These are phyloP conservation scores for Fusarium irregulare DNA, from an alignment of 2,329 filamentous ascomycete genomes.

Conservation along the genomic window DNA sequence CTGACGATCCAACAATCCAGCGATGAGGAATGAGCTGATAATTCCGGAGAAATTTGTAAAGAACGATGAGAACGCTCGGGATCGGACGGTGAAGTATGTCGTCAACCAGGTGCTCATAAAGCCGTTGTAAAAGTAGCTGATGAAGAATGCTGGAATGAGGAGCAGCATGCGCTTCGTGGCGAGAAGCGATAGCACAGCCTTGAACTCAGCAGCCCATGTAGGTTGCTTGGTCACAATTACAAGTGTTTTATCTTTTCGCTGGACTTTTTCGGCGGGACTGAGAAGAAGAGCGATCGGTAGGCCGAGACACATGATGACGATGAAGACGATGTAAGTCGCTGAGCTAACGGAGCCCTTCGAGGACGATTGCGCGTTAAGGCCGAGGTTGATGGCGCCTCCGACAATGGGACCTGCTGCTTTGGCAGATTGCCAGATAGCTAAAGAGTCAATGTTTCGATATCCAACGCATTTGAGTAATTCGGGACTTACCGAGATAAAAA, in stretches of 20 bases:
- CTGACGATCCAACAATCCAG: constrained; percentile 23
- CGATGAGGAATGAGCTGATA: constrained; percentile 11
- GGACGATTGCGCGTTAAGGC: constrained; percentile 60
- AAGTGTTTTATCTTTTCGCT: constrained; percentile 13
- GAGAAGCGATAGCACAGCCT: constrained; percentile 15
- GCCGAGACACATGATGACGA: constrained; percentile 25
- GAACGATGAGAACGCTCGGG: constrained; percentile 19
- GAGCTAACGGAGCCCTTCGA: constrained; percentile 22
- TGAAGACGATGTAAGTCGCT: constrained; percentile 24
- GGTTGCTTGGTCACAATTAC: constrained; percentile 21
- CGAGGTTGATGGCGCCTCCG: constrained; percentile 74
- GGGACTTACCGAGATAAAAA: constrained; percentile 13
- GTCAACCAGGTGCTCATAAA: constrained; percentile 28
- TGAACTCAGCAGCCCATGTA: constrained; percentile 25
- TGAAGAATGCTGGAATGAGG: constrained; percentile 22
- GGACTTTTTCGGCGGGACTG: constrained; percentile 7
- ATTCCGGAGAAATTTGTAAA: constrained; percentile 23
- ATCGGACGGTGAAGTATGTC: constrained; percentile 17
- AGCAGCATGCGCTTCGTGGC: constrained; percentile 27
- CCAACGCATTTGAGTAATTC: rapidly evolving
- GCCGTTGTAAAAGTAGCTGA: constrained; percentile 19
- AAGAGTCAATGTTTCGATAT: neutral
- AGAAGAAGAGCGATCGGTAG: neutral
- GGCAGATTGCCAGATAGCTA: constrained; percentile 74
- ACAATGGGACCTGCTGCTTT: constrained; percentile 61